phyloP scores from a whole-genome alignment of 1,284 basidiomycete genomes.

The Pholiota adiposa region DNA sequence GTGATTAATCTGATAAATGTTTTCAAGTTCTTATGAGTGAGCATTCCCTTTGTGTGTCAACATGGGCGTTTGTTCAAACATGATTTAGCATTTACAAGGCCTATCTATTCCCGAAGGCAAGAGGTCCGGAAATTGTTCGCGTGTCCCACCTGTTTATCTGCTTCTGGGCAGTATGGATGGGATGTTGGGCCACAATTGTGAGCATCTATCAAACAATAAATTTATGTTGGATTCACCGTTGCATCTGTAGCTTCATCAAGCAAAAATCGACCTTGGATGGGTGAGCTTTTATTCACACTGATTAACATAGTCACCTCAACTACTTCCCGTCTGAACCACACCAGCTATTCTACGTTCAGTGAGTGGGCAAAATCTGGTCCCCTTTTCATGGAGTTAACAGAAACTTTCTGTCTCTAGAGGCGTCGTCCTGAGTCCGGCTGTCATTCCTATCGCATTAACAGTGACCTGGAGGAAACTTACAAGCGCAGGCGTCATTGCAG shows the following conservation, averaged over 20 bases:
- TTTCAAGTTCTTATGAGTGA: conserved; percentile 49
- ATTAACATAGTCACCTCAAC: background rate
- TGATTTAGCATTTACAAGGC: conserved; percentile 52
- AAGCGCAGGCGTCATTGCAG: conserved; percentile 42
- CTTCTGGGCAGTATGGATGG: conserved; percentile 69
- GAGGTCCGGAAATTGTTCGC: conserved; percentile 52
- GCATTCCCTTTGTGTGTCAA: conserved; percentile 17
- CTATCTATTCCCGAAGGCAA: conserved; percentile 50
- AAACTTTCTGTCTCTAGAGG: conserved; percentile 34
- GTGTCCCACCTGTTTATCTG: conserved; percentile 59
- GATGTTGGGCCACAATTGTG: conserved; percentile 52
- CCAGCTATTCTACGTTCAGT: conserved; percentile 52
- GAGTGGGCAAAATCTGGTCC: conserved; percentile 15
- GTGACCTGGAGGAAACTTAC: conserved; percentile 54
- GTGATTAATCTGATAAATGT: background rate
- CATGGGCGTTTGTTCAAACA: too few relatives aligned
- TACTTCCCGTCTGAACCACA: background rate
- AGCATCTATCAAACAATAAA: conserved; percentile 10
- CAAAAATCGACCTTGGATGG: conserved; percentile 51
- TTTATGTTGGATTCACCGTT: background rate
- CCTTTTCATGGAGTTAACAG: background rate
- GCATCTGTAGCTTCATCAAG: conserved; percentile 42
- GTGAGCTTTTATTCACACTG: conserved; percentile 10
- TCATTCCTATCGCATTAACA: conserved; percentile 51
- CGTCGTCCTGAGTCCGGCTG: conserved; percentile 50